Percentiles rank a stretch among this genome's conserved stretches.
These are phyloP conservation scores for Volvox africanus DNA, from an alignment of 139 green algal species.

Conservation along the genomic window DNA sequence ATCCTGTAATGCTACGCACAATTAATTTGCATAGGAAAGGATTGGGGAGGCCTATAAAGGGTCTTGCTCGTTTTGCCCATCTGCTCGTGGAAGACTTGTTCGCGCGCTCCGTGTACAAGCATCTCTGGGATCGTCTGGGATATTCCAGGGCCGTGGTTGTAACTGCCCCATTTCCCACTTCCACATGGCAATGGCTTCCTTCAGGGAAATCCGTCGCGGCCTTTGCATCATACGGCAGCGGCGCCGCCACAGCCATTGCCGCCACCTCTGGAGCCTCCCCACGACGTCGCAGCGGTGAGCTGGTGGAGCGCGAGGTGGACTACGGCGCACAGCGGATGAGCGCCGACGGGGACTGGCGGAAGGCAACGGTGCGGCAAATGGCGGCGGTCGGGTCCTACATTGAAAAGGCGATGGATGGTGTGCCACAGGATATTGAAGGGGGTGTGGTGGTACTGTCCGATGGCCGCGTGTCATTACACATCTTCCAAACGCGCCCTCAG, in stretches of 20 bases:
- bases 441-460: slow-evolving; percentile 75
- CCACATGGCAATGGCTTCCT: too few relatives aligned
- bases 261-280: neutral
- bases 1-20: too few relatives aligned
- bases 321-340: slow-evolving; percentile 88
- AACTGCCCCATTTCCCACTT: too few relatives aligned
- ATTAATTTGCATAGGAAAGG: too few relatives aligned
- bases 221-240: slow-evolving; percentile 38
- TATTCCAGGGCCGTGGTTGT: too few relatives aligned
- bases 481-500: slow-evolving; percentile 96
- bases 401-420: slow-evolving; percentile 76
- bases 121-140: too few relatives aligned
- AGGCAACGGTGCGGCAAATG: slow-evolving; percentile 46
- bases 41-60: too few relatives aligned
- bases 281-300: neutral
- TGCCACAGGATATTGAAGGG: slow-evolving; percentile 96
- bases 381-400: slow-evolving; percentile 62
- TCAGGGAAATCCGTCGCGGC: slow-evolving; percentile 16
- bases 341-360: slow-evolving; percentile 62
- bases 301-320: slow-evolving; percentile 77
- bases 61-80: too few relatives aligned
- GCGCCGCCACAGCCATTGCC: neutral
- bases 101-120: too few relatives aligned
- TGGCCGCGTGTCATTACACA: slow-evolving; percentile 52
- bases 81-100: too few relatives aligned